Conservation (phyloP, 2,329 filamentous ascomycete species). For the Fusarium armeniacum region DNA sequence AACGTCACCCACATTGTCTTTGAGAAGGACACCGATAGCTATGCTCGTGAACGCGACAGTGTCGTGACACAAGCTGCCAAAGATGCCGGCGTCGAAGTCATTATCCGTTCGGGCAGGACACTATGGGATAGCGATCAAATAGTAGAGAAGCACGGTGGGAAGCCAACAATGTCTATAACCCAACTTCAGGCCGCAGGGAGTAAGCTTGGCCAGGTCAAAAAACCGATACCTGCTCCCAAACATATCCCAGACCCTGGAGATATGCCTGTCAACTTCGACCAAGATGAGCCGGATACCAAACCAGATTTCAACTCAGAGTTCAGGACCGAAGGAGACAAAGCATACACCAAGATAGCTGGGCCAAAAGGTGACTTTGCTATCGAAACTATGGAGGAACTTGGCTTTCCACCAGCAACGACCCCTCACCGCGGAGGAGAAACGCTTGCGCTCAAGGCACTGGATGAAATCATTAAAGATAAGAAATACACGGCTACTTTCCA, state of each 20-base stretch:
- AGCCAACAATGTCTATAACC: slow-evolving; percentile 80
- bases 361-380: slow-evolving; percentile 77
- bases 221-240: slow-evolving; percentile 71
- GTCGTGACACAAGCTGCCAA: slow-evolving; percentile 70
- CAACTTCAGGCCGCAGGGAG: slow-evolving; percentile 75
- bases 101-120: slow-evolving; percentile 75
- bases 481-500: slow-evolving; percentile 80
- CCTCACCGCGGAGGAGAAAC: slow-evolving; percentile 80
- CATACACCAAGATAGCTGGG: slow-evolving; percentile 73
- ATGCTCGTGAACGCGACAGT: slow-evolving; percentile 74
- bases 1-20: slow-evolving; percentile 82
- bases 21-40: slow-evolving; percentile 83
- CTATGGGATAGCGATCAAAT: slow-evolving; percentile 81
- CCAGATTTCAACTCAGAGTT: slow-evolving; percentile 73
- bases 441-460: slow-evolving; percentile 70
- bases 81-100: slow-evolving; percentile 75
- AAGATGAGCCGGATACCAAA: slow-evolving; percentile 62
- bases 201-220: slow-evolving; percentile 72
- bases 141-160: slow-evolving; percentile 73
- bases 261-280: slow-evolving; percentile 71
- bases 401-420: slow-evolving; percentile 74
- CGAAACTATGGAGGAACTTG: slow-evolving; percentile 79
- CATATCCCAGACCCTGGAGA: slow-evolving; percentile 75
- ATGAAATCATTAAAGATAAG: slow-evolving; percentile 71
- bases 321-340: slow-evolving; percentile 67